These are phyloP conservation scores for Pseudogymnoascus sp. DNA, from an alignment of 2,329 filamentous ascomycete species.

Conservation along the genomic window DNA sequence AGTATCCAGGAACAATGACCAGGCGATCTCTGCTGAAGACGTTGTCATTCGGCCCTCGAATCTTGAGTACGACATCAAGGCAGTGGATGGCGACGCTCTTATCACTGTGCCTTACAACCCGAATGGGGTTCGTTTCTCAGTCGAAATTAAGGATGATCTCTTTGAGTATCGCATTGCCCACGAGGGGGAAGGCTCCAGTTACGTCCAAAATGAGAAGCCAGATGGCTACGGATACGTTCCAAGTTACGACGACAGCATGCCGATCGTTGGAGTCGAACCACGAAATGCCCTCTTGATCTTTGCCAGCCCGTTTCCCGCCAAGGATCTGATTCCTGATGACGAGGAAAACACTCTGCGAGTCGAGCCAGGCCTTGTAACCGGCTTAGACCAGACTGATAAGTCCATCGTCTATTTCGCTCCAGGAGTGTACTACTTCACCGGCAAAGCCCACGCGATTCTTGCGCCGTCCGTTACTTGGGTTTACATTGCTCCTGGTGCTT, in stretches of 20 bases:
- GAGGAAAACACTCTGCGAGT: constrained; percentile 18
- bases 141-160: constrained; percentile 29
- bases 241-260: constrained; percentile 11
- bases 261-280: constrained; percentile 26
- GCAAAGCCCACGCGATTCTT: constrained; percentile 18
- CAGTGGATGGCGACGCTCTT: constrained; percentile 20
- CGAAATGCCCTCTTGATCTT: constrained; percentile 29
- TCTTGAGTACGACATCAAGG: constrained; percentile 21
- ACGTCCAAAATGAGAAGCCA: constrained; percentile 17
- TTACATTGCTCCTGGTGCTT: constrained; percentile 29
- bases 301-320: constrained; percentile 25
- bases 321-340: constrained; percentile 19
- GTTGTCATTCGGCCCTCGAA: constrained; percentile 27
- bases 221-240: constrained; percentile 11
- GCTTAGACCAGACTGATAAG: constrained; percentile 15
- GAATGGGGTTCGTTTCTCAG: constrained; percentile 27
- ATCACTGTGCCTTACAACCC: constrained; percentile 25
- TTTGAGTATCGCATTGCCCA: constrained; percentile 25
- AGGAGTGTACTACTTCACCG: constrained; percentile 22
- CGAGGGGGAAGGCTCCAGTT: constrained; percentile 11
- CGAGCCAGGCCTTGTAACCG: constrained; percentile 22
- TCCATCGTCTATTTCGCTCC: constrained; percentile 21
- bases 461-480: constrained; percentile 16
- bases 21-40: constrained; percentile 18
- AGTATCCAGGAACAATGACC: constrained; percentile 18